Percentiles rank a stretch among this genome's conserved stretches.
Conservation (phyloP, 345 rosid genomes). For the Syzygium aromaticum region DNA sequence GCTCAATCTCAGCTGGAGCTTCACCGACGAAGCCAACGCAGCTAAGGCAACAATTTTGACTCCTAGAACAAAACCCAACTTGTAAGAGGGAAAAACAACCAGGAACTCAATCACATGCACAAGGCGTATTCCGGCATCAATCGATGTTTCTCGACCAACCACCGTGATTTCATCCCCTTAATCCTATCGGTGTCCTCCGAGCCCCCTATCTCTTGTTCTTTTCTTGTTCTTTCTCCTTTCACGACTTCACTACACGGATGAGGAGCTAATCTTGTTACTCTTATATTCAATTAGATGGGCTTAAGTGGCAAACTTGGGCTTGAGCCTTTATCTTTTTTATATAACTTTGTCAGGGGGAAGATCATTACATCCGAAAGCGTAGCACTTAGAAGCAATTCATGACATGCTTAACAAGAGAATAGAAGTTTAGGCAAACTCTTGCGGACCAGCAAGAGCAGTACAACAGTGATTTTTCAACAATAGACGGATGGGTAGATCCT, state of each 20-base stretch:
- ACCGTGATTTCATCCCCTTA: too few species aligned
- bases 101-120: neutral
- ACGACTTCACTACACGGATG: neutral
- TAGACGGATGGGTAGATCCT: neutral
- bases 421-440: neutral
- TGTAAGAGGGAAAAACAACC: neutral
- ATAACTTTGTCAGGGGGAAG: neutral
- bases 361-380: neutral
- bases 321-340: neutral
- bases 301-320: neutral
- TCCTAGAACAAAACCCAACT: neutral
- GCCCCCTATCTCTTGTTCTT: too few species aligned
- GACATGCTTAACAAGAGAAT: neutral
- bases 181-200: too few species aligned
- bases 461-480: neutral
- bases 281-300: neutral
- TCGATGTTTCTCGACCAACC: neutral
- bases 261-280: neutral
- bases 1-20: neutral
- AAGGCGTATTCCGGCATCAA: neutral
- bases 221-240: too few species aligned
- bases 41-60: neutral
- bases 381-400: neutral
- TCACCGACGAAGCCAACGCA: neutral
- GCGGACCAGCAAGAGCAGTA: neutral